phyloP scores from a whole-genome alignment of 192 early-diverging fungal genomes.

The Neocallimastix lanati region DNA sequence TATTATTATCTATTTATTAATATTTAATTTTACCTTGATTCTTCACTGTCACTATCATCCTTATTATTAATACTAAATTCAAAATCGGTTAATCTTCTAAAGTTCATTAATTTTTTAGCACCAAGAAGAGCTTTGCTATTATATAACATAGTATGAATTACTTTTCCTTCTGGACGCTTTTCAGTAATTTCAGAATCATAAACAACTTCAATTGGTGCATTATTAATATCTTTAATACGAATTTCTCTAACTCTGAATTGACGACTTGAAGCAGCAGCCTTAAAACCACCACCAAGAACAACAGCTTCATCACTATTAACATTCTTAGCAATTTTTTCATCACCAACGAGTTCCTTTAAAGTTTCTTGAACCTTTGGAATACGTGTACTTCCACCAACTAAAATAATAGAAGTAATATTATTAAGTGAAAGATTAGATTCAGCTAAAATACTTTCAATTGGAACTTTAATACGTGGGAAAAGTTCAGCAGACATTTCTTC shows the following conservation, averaged over 20 bases:
- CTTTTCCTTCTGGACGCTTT: constrained; percentile 10
- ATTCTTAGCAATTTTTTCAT: constrained; percentile 75
- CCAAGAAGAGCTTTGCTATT: constrained; percentile 47
- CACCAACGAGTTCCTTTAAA: constrained; percentile 49
- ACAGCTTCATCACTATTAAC: constrained; percentile 94
- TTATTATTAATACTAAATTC: constrained; percentile 49
- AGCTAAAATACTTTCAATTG: constrained; percentile 52
- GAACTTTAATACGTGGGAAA: constrained; percentile 41
- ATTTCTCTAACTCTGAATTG: constrained; percentile 79
- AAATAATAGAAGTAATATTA: constrained; percentile 69
- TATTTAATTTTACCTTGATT: constrained; percentile 6
- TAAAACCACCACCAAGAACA: constrained; percentile 75
- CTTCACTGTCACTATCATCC: constrained; percentile 7
- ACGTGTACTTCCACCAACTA: constrained; percentile 85
- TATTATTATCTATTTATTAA: no score
- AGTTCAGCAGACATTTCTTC: constrained; percentile 52
- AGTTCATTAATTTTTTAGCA: constrained; percentile 68
- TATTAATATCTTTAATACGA: constrained; percentile 64
- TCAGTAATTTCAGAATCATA: constrained; percentile 22
- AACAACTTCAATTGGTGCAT: constrained; percentile 42
- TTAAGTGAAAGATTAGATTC: constrained; percentile 33
- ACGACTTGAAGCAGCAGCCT: constrained; percentile 62
- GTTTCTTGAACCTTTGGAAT: constrained; percentile 65
- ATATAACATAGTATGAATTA: constrained; percentile 34
- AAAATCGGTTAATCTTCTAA: constrained; percentile 64